Evolutionary conservation across 2,329 filamentous ascomycete species (phyloP), one percentile per base, ranked within the genome.

Genomic region (Fusarium buxicola): DNA sequence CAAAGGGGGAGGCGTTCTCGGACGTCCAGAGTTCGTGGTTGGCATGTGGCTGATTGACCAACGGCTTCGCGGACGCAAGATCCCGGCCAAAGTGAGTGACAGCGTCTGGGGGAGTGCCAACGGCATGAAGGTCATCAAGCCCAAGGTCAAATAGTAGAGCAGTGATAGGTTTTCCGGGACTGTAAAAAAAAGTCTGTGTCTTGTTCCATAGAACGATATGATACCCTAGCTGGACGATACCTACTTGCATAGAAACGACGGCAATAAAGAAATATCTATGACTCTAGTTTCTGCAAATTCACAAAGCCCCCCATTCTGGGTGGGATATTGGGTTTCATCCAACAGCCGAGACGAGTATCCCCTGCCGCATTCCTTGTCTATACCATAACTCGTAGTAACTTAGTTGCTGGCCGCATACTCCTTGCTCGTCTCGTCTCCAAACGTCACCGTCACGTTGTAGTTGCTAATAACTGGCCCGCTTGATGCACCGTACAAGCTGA

Each of bases 11-110:
- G 89, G 89, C 2, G 79, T 83, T 65, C 76, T 95, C 50, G 80
- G 78, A 53, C 85, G 86, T 69, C 83, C 89, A 52, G 89, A 93
- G 77, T 95, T 95, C 73, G 89, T 95, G 0, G 91, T 94, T 2
- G 92, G 92, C 9, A 83, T 92, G 79, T 95, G 92, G 91, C 77
- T 95, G 44, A 85, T 95, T 31, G 92, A 95, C 73, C 91, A 94
- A 80, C 80, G 90, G 58, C 78, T 95, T n/a, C 87, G 90, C 65
- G 92, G 92, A 2, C 80, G 91, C 57, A 95, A 95, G 79, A 80
- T 94, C 16, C 92, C 92, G 0, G 78, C 84, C 12, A 86, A 84
- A 69, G 89, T 94, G 9, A 84, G 84, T 47, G 86, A 89, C 45
- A 92, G 89, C 69, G 89, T 94, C 6, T 95, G 92, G 92, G 83